Conservation (phyloP, 345 rosid genomes). For the Linum tenue region DNA sequence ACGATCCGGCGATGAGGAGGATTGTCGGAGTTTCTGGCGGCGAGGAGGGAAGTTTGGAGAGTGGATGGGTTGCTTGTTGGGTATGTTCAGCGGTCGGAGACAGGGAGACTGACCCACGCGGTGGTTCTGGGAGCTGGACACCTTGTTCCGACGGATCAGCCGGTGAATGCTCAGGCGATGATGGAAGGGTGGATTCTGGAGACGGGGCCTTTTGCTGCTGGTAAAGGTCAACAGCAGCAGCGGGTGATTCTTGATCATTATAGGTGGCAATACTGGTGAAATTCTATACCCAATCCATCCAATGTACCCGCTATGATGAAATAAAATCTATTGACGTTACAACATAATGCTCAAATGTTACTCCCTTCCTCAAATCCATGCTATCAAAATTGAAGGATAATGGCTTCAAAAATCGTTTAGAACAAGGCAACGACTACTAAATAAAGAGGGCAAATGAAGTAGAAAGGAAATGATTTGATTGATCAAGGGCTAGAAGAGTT, state of each 20-base stretch:
- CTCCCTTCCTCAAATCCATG: too few relatives aligned
- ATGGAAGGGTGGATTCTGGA: not conserved
- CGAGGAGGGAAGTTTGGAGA: not conserved
- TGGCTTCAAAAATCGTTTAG: too few relatives aligned
- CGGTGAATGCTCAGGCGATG: not conserved
- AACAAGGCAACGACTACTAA: too few relatives aligned
- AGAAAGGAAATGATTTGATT: too few relatives aligned
- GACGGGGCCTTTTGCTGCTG: not conserved
- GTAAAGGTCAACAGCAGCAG: not conserved
- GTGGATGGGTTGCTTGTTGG: slow-evolving; percentile 1
- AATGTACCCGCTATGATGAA: too few relatives aligned
- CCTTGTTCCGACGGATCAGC: not conserved
- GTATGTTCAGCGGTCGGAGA: slow-evolving; percentile 2
- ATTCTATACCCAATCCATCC: too few relatives aligned
- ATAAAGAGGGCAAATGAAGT: too few relatives aligned
- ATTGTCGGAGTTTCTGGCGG: not conserved
- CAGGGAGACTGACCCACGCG: not conserved
- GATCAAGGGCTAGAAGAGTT: too few relatives aligned
- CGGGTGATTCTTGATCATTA: not conserved
- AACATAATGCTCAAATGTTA: too few relatives aligned
- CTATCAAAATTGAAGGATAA: too few relatives aligned
- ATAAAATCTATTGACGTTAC: too few relatives aligned
- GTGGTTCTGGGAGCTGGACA: slow-evolving; percentile 1
- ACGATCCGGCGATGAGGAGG: not conserved
- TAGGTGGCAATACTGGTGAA: not conserved